These are phyloP conservation scores for Coemansia sp. DNA, from an alignment of 192 early-diverging fungal genomes.

Conservation along the genomic window DNA sequence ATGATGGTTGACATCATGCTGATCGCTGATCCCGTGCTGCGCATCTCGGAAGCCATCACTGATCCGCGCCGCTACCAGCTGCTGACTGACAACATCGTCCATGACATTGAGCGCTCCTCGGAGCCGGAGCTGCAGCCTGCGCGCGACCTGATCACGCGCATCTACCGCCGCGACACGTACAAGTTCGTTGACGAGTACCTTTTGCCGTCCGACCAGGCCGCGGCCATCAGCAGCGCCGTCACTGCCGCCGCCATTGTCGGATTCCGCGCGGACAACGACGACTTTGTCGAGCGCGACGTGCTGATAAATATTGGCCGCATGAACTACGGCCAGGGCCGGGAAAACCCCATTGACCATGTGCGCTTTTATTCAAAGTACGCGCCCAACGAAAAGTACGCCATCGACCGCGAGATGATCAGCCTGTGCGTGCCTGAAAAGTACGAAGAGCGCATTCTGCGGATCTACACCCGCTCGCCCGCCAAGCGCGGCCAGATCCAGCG, in stretches of 20 bases:
- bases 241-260: slow-evolving; percentile 61
- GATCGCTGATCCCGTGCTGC: slow-evolving; percentile 70
- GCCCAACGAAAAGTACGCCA: slow-evolving; percentile 57
- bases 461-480: slow-evolving; percentile 38
- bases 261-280: slow-evolving; percentile 59
- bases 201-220: slow-evolving; percentile 55
- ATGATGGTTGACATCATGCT: slow-evolving; percentile 90
- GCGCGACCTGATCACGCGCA: slow-evolving; percentile 64
- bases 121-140: slow-evolving; percentile 66
- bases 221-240: slow-evolving; percentile 33
- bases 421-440: slow-evolving; percentile 49
- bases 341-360: slow-evolving; percentile 84
- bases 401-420: slow-evolving; percentile 71
- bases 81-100: slow-evolving; percentile 82
- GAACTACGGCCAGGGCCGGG: slow-evolving; percentile 80
- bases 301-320: slow-evolving; percentile 69
- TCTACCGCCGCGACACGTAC: slow-evolving; percentile 82
- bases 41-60: slow-evolving; percentile 62
- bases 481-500: slow-evolving; percentile 46
- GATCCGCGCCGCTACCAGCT: slow-evolving; percentile 65
- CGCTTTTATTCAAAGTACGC: slow-evolving; percentile 76
- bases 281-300: slow-evolving; percentile 67
- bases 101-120: slow-evolving; percentile 63
- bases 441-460: slow-evolving; percentile 47
- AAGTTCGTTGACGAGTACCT: slow-evolving; percentile 79